Base-by-base conservation (phyloP, 2,329 filamentous ascomycete species). In the Hymenoscyphus occultus region DNA sequence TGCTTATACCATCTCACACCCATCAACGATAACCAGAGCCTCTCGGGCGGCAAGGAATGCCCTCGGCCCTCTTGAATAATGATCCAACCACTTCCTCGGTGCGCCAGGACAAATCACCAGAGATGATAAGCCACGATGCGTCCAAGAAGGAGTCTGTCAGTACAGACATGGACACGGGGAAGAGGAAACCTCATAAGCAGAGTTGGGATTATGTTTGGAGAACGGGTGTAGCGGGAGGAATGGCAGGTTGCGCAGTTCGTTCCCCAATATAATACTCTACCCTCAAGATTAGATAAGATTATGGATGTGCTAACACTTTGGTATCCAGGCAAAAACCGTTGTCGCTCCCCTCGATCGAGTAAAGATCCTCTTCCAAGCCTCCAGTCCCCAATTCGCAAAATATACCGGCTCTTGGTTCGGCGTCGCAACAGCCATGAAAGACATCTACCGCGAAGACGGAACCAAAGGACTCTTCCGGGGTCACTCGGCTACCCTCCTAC, bases 311-410 rank as follows among this genome's bases (percentile, higher is more conserved):
- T 63, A 45, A 62, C 65, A 67, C 59, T 72, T 65, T 28, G 56
- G 51, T 61, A 64, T 67, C 61, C 72, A 97, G 93, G 95, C 91
- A 67, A 99, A 99, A 83, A 97, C 94, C 0, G 83, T 96, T 6
- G 96, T 99, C 45, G 95, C 93, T 31, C 95, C 95, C 31, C 90
- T 99, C 69, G 95, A 99, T 79, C 90, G 95, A 70, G 95, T 99
- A 74, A 99, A 99, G 80, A 99, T 99, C 75, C 90, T 99, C 64
- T 98, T 99, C 80, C 95, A 99, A 77, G 90, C 95, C 61, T 92
- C 90, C 74, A 97, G 95, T 74, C 95, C 95, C 2, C 90, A 95
- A 71, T 99, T 97, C 76, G 86, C 90, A 62, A 97, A 96, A 79
- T 99, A 98, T 76, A 88, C 92, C 1, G 91, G 93, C 51, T 93